Evolutionary conservation across 163 green algal species (phyloP).

Genomic region (Smithsoniella earleae): DNA sequence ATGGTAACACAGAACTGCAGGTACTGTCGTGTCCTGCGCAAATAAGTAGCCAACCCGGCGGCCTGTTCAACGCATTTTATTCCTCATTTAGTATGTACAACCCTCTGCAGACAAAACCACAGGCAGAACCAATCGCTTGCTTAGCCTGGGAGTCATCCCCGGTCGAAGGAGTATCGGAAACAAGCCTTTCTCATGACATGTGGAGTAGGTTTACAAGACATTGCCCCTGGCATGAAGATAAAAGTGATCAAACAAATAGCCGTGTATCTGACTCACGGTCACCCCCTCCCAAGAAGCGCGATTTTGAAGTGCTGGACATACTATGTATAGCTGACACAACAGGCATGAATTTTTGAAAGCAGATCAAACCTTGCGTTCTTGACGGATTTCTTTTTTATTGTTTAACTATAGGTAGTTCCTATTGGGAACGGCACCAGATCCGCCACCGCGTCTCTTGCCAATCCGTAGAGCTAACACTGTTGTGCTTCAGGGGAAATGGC

Average conservation of each 20-base stretch:
- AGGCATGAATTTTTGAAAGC: neutral
- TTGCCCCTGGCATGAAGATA: neutral
- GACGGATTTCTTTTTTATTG: no score
- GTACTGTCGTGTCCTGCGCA: neutral
- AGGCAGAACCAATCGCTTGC: slow-evolving; percentile 16
- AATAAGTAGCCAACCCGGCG: no score
- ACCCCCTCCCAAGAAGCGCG: neutral
- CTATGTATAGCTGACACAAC: slow-evolving; percentile 26
- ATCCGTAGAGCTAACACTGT: no score
- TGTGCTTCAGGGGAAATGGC: no score
- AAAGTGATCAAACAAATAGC: neutral
- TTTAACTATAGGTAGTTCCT: no score
- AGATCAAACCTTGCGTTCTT: no score
- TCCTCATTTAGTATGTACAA: neutral
- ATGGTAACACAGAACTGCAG: slow-evolving; percentile 28
- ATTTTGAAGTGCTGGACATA: slow-evolving; percentile 30
- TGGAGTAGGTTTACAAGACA: slow-evolving; percentile 6
- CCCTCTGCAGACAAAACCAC: neutral
- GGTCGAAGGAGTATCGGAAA: neutral
- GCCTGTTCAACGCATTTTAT: neutral
- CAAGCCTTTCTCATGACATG: slow-evolving; percentile 12
- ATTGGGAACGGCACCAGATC: no score
- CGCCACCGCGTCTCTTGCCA: no score
- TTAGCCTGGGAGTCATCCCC: slow-evolving; percentile 12
- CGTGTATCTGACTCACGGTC: neutral